phyloP scores from a whole-genome alignment of 1,284 basidiomycete genomes.

The Marasmius oreades region DNA sequence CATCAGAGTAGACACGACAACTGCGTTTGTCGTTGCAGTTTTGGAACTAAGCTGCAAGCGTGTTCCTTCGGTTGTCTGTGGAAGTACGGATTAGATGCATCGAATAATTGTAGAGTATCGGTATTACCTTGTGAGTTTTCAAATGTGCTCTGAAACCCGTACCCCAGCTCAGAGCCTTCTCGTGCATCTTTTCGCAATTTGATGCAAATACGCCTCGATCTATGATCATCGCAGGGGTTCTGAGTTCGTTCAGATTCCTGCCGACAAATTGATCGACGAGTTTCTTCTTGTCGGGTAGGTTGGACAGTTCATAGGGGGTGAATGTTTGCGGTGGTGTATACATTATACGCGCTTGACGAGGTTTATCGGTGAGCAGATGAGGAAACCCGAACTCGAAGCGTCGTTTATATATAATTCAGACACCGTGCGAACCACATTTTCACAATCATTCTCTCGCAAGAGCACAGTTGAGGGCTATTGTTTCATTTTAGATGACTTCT shows the following conservation, averaged over 20 bases:
- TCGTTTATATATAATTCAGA: neutral
- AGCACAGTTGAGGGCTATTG: neutral
- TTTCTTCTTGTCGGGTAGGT: slow-evolving; percentile 47
- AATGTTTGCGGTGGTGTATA: slow-evolving; percentile 36
- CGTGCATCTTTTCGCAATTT: slow-evolving; percentile 75
- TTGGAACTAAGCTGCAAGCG: slow-evolving; percentile 60
- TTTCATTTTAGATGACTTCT: neutral
- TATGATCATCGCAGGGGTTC: slow-evolving; percentile 78
- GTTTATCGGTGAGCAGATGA: neutral
- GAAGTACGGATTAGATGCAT: neutral
- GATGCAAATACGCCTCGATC: slow-evolving; percentile 65
- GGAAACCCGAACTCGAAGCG: neutral
- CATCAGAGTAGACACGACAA: slow-evolving; percentile 78
- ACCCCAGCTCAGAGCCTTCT: slow-evolving; percentile 59
- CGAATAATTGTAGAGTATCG: neutral
- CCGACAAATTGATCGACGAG: slow-evolving; percentile 61
- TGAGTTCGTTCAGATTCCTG: slow-evolving; percentile 51
- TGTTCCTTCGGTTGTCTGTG: slow-evolving; percentile 71
- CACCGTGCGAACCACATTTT: neutral
- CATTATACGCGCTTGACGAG: neutral
- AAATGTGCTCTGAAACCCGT: slow-evolving; percentile 78
- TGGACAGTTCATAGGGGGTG: slow-evolving; percentile 44
- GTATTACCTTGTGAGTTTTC: slow-evolving; percentile 74
- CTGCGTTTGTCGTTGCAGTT: slow-evolving; percentile 50
- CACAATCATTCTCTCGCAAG: neutral